Conservation (phyloP, 1,139 yeast species). For the Geotrichum macrosporum region DNA sequence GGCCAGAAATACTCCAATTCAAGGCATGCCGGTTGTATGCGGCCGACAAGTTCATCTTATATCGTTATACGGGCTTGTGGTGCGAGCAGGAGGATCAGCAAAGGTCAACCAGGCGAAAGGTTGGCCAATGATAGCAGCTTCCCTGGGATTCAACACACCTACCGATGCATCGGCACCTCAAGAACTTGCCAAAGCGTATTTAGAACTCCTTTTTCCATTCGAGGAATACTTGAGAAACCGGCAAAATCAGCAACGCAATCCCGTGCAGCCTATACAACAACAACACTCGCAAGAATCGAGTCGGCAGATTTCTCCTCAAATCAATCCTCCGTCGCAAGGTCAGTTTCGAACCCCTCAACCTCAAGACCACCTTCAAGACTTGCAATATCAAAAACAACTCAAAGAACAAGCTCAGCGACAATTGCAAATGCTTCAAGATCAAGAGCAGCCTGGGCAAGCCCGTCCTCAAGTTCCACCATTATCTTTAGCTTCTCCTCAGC, state of each 20-base stretch:
- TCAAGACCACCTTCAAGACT: slow-evolving; percentile 9
- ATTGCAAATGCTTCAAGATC: slow-evolving; percentile 4
- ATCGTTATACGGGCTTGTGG: slow-evolving; percentile 63
- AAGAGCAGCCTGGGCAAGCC: slow-evolving; percentile 5
- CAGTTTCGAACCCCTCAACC: neutral
- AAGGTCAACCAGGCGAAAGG: slow-evolving; percentile 49
- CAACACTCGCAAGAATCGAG: slow-evolving; percentile 16
- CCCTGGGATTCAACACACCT: slow-evolving; percentile 45
- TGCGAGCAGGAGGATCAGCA: slow-evolving; percentile 70
- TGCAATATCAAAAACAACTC: slow-evolving; percentile 11
- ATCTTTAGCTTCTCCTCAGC: slow-evolving; percentile 5
- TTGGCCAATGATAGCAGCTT: slow-evolving; percentile 41
- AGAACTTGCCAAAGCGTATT: slow-evolving; percentile 60
- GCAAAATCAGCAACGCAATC: slow-evolving; percentile 28
- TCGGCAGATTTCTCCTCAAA: slow-evolving; percentile 2
- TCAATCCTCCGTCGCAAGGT: neutral
- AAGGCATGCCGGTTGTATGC: slow-evolving; percentile 58
- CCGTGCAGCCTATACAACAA: slow-evolving; percentile 23
- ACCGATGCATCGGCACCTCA: slow-evolving; percentile 43
- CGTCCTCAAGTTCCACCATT: slow-evolving; percentile 12
- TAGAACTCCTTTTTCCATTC: slow-evolving; percentile 60
- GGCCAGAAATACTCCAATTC: slow-evolving; percentile 68
- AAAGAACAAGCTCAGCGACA: slow-evolving; percentile 11
- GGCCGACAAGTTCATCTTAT: slow-evolving; percentile 65
- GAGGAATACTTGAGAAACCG: slow-evolving; percentile 55